Conservation (phyloP, 106 monocot genomes). For the Gastrodia elata region DNA sequence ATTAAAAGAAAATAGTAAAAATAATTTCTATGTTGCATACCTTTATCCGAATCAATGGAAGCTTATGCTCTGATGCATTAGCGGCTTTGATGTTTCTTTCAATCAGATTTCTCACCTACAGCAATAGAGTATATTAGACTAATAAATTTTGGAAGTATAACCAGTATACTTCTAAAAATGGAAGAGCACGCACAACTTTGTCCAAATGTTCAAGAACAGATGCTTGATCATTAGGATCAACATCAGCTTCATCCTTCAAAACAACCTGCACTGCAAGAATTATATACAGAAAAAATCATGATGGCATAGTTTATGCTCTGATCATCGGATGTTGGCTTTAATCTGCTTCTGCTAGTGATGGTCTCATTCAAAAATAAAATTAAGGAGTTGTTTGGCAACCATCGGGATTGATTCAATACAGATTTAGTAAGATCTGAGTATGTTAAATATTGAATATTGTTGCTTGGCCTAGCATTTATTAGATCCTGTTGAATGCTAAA, state of each 20-base stretch:
- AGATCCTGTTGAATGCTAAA: too few species aligned
- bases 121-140: conserved; percentile 7
- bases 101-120: conserved; percentile 76
- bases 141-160: not conserved
- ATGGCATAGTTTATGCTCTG: not conserved
- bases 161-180: not conserved
- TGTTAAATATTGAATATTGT: too few species aligned
- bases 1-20: not conserved
- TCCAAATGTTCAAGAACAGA: conserved; percentile 95
- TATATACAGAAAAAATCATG: not conserved
- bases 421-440: too few species aligned
- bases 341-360: too few species aligned
- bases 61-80: conserved; percentile 65
- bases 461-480: too few species aligned
- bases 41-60: conserved; percentile 91
- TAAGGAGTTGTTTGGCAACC: too few species aligned
- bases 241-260: conserved; percentile 81
- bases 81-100: conserved; percentile 59
- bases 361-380: too few species aligned
- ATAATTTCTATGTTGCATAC: conserved; percentile 14
- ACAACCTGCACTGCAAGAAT: conserved; percentile 59
- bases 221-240: conserved; percentile 90
- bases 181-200: conserved; percentile 60
- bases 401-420: too few species aligned
- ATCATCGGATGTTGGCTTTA: too few species aligned